phyloP scores from a whole-genome alignment of 2,329 filamentous ascomycete genomes.

The Microcyclosporella mali region DNA sequence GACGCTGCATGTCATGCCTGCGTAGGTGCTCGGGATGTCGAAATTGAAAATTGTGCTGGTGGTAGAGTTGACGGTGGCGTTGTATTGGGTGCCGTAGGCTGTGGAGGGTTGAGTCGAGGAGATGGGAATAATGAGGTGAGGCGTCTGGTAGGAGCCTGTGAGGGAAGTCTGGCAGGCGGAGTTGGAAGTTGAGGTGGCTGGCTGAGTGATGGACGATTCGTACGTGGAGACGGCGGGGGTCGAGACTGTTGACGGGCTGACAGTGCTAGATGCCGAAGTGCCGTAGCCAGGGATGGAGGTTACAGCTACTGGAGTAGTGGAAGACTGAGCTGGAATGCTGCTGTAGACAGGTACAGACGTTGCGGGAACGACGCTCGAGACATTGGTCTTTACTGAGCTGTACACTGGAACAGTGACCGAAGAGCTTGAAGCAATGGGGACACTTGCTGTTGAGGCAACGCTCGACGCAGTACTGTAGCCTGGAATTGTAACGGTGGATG shows the following conservation, averaged over 20 bases:
- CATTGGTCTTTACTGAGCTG: neutral
- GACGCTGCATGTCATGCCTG: constrained; percentile 56
- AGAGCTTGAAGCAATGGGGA: constrained; percentile 1
- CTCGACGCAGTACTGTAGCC: neutral
- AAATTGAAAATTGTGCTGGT: constrained; percentile 63
- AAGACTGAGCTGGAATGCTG: constrained; percentile 2
- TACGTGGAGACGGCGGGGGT: constrained; percentile 1
- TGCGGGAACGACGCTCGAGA: constrained; percentile 1
- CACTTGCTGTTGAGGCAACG: neutral
- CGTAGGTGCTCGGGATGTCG: constrained; percentile 51
- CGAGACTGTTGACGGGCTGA: neutral
- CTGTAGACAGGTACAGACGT: neutral
- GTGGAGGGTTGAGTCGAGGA: constrained; percentile 49
- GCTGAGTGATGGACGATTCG: constrained; percentile 1
- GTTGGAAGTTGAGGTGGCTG: constrained; percentile 11
- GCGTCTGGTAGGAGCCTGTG: constrained; percentile 40
- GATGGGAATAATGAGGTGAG: constrained; percentile 60
- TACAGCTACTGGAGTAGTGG: neutral
- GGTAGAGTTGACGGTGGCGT: constrained; percentile 51
- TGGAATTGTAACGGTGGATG: constrained; percentile 32
- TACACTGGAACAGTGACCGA: constrained; percentile 1
- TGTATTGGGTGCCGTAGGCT: constrained; percentile 49
- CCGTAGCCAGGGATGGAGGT: constrained; percentile 1
- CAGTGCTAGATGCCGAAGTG: neutral
- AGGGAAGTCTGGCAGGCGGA: constrained; percentile 27